These are phyloP conservation scores for Geosmithia putterillii DNA, from an alignment of 2,329 filamentous ascomycete species.

Conservation along the genomic window DNA sequence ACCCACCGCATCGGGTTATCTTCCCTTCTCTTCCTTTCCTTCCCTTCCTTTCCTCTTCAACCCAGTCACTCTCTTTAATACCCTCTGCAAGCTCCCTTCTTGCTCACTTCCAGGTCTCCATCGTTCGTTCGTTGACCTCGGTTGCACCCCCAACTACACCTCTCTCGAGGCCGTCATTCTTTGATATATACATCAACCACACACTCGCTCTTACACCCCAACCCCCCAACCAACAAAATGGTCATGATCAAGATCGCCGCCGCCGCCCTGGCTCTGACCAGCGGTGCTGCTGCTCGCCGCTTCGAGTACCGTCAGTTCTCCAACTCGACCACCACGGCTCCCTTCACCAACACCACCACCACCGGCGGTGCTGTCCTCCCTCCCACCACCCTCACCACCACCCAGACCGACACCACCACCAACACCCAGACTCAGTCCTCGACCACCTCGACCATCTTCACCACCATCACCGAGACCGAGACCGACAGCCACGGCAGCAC, in stretches of 20 bases:
- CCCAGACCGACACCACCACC: constrained; percentile 1
- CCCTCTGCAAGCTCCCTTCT: neutral
- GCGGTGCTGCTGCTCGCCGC: constrained; percentile 1
- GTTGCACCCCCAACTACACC: neutral
- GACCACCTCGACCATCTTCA: constrained; percentile 2
- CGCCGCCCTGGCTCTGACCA: constrained; percentile 4
- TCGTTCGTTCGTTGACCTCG: neutral
- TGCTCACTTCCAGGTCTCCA: neutral
- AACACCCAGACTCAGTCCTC: constrained; percentile 22
- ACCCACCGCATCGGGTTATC: neutral
- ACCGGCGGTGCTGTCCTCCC: constrained; percentile 9
- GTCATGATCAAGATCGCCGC: constrained; percentile 1
- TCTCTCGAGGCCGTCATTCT: neutral
- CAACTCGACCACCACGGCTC: constrained; percentile 3
- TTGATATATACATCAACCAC: neutral
- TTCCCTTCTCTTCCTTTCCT: neutral
- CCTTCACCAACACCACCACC: neutral
- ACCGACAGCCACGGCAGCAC: constrained; percentile 28
- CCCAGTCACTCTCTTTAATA: neutral
- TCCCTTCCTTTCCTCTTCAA: neutral
- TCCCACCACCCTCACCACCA: constrained; percentile 2
- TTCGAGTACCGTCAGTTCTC: constrained; percentile 1
- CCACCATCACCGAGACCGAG: constrained; percentile 15
- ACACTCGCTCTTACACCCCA: neutral
- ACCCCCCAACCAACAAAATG: neutral